phyloP scores from a whole-genome alignment of 176 grass and related monocot species.

The Eremochloa ophiuroides region DNA sequence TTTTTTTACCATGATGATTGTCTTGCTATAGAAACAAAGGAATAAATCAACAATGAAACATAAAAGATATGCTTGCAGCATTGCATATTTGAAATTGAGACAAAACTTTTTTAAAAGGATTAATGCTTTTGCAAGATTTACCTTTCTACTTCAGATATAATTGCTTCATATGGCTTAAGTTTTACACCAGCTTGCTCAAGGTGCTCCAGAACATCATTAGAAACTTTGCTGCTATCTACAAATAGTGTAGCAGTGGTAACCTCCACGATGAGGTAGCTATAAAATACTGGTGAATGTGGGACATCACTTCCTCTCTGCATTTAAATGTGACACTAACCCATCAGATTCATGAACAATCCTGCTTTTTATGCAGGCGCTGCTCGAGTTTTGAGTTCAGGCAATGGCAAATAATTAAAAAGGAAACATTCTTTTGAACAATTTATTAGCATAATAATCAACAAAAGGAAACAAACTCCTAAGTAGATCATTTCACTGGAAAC shows the following conservation, averaged over 20 bases:
- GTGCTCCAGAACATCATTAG: slow-evolving; percentile 55
- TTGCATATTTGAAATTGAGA: background rate
- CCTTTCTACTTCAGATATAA: slow-evolving; percentile 80
- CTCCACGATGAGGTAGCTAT: slow-evolving; percentile 83
- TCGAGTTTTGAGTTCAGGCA: background rate
- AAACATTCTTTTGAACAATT: background rate
- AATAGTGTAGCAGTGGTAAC: slow-evolving; percentile 59
- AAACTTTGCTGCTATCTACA: slow-evolving; percentile 78
- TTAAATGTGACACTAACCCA: slow-evolving; percentile 8
- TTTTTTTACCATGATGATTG: background rate
- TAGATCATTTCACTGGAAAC: background rate
- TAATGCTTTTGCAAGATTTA: slow-evolving; percentile 24
- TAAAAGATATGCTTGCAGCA: background rate
- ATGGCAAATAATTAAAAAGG: background rate
- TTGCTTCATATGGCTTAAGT: slow-evolving; percentile 72
- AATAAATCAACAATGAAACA: background rate
- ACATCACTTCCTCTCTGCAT: slow-evolving; percentile 95
- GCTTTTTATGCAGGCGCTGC: background rate
- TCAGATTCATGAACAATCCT: slow-evolving; percentile 25
- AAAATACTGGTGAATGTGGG: slow-evolving; percentile 94
- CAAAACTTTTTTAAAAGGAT: background rate
- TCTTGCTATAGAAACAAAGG: background rate
- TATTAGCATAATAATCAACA: background rate
- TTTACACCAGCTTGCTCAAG: slow-evolving; percentile 66
- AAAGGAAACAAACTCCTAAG: background rate